phyloP scores from a whole-genome alignment of 768 basidiomycete species.

The Tulasnella sp. region DNA sequence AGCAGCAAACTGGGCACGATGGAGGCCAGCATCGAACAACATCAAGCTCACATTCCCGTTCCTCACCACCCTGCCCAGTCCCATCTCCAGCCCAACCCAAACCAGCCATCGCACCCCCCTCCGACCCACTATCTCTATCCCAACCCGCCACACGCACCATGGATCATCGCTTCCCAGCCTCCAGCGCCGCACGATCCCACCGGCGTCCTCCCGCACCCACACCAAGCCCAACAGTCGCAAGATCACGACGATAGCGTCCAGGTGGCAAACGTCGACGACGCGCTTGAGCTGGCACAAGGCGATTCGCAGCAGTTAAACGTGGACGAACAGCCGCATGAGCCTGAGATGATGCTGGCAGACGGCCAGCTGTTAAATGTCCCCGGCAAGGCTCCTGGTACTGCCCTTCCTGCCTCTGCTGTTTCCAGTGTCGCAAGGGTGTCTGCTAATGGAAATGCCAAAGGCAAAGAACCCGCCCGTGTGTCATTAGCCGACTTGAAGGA shows the following conservation, averaged over 20 bases:
- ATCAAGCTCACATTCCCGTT: background rate
- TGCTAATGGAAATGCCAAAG: background rate
- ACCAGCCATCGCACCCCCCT: background rate
- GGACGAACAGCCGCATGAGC: background rate
- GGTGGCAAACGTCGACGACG: background rate
- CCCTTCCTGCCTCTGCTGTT: background rate
- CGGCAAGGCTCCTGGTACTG: background rate
- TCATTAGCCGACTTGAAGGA: slow-evolving; percentile 30
- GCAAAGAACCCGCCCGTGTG: background rate
- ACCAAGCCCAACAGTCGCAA: too few relatives aligned
- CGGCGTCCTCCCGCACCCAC: background rate
- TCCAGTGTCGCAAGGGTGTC: background rate
- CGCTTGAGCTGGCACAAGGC: background rate
- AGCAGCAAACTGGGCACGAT: slow-evolving; percentile 2
- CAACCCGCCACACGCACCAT: background rate
- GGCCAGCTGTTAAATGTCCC: background rate
- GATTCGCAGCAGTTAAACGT: background rate
- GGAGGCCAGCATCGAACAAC: slow-evolving; percentile 13
- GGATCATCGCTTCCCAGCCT: background rate
- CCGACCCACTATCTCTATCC: background rate
- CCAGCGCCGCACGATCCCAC: background rate
- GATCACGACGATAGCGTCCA: background rate
- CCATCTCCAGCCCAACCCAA: background rate
- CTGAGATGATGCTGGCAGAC: slow-evolving; percentile 12
- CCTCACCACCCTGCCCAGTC: background rate